Percentiles rank a stretch among this genome's conserved stretches.
These are phyloP conservation scores for Lotmaria passim DNA, from an alignment of 208 protist genomes.

Conservation along the genomic window DNA sequence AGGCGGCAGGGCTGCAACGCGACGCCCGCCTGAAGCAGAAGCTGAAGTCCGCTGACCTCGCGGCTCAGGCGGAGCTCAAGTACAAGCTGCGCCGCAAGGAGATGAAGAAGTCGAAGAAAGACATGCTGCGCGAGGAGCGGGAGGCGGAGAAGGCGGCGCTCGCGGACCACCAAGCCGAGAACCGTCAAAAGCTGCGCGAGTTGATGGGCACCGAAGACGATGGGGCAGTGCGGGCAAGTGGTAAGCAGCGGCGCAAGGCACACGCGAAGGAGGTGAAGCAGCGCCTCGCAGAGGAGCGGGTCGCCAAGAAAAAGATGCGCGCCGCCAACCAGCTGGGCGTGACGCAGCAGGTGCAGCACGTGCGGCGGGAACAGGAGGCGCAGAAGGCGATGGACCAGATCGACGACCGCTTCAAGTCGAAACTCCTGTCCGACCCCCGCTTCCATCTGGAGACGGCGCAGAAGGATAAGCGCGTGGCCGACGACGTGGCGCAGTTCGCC, in stretches of 20 bases:
- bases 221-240: conserved; percentile 45
- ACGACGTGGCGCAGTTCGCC: conserved; percentile 76
- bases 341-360: conserved; percentile 46
- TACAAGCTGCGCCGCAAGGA: conserved; percentile 88
- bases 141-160: conserved; percentile 56
- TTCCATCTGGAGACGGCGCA: conserved; percentile 86
- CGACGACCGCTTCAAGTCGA: conserved; percentile 81
- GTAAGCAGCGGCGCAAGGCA: conserved; percentile 77
- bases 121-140: conserved; percentile 67
- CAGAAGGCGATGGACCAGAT: conserved; percentile 53
- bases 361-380: conserved; percentile 37
- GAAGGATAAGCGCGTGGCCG: conserved; percentile 62
- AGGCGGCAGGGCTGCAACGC: conserved; percentile 75
- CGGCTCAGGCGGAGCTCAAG: conserved; percentile 78
- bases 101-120: conserved; percentile 87
- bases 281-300: conserved; percentile 68
- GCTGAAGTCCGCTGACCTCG: conserved; percentile 66
- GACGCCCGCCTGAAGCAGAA: conserved; percentile 65
- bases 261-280: conserved; percentile 78
- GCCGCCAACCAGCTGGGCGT: conserved; percentile 67
- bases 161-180: conserved; percentile 49
- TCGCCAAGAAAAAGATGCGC: conserved; percentile 72
- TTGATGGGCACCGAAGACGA: conserved; percentile 65
- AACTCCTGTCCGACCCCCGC: conserved; percentile 84
- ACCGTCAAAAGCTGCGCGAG: conserved; percentile 57